phyloP scores from a whole-genome alignment of 108 stramenopile genomes.

The Skeletonema tropicum region DNA sequence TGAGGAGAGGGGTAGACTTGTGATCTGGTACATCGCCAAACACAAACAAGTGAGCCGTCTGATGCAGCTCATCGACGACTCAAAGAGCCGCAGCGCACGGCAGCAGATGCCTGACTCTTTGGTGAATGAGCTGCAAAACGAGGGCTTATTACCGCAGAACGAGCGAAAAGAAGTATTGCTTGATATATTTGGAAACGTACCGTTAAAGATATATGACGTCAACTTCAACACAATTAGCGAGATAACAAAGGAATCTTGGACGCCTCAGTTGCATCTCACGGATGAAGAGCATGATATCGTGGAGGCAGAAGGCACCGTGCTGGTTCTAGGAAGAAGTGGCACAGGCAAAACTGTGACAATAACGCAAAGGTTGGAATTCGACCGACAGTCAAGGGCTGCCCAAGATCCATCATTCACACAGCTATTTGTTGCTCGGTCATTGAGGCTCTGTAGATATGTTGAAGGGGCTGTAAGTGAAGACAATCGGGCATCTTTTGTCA shows the following conservation, averaged over 20 bases:
- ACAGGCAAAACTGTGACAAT: constrained; percentile 67
- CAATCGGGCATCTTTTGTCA: neutral
- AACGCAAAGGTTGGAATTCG: constrained; percentile 56
- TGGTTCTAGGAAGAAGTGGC: constrained; percentile 57
- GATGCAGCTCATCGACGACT: constrained; percentile 59
- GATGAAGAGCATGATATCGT: constrained; percentile 54
- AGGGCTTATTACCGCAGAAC: neutral
- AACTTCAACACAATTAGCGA: constrained; percentile 29
- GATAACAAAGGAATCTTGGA: constrained; percentile 32
- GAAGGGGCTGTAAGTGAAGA: constrained; percentile 20
- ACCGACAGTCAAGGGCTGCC: constrained; percentile 24
- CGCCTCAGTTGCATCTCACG: constrained; percentile 53
- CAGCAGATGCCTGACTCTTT: constrained; percentile 15
- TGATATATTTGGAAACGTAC: constrained; percentile 51
- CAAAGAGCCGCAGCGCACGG: constrained; percentile 45
- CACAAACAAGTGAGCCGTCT: constrained; percentile 56
- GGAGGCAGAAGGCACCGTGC: constrained; percentile 52
- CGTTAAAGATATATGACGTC: constrained; percentile 56
- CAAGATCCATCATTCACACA: constrained; percentile 32
- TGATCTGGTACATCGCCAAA: constrained; percentile 52
- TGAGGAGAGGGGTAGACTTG: constrained; percentile 23
- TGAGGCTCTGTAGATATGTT: constrained; percentile 49
- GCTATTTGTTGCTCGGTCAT: constrained; percentile 57
- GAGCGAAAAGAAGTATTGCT: constrained; percentile 20
- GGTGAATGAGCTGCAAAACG: constrained; percentile 4